Percentiles rank a stretch among this genome's conserved stretches.
Conservation (phyloP, 2,329 filamentous ascomycete genomes). For the Thelonectria rubi region DNA sequence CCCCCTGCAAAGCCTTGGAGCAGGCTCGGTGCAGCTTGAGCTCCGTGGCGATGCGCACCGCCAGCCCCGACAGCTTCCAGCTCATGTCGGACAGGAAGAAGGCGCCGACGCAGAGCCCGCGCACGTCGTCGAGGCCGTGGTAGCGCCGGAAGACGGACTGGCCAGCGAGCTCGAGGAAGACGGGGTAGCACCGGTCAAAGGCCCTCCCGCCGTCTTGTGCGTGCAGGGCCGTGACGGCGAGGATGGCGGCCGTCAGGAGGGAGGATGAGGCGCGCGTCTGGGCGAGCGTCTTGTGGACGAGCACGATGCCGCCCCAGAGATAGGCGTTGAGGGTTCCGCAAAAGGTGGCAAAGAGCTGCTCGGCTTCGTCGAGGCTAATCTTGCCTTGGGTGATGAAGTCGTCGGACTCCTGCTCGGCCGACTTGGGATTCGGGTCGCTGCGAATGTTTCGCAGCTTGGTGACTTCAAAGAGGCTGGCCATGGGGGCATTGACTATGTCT, state of each 20-base stretch:
- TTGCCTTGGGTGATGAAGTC: conserved; percentile 45
- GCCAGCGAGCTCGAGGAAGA: conserved; percentile 66
- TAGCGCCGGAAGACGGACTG: conserved; percentile 64
- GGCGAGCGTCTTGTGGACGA: conserved; percentile 43
- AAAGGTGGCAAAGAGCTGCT: conserved; percentile 43
- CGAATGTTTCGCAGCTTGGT: conserved; percentile 47
- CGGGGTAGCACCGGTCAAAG: conserved; percentile 64
- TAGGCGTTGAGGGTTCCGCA: conserved; percentile 45
- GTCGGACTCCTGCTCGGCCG: conserved; percentile 25
- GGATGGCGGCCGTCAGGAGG: conserved; percentile 44
- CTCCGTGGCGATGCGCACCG: conserved; percentile 66
- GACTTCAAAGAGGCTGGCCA: conserved; percentile 47
- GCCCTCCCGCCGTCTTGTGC: conserved; percentile 51
- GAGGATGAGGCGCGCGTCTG: conserved; percentile 43
- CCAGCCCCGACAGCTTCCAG: conserved; percentile 67
- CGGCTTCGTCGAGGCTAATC: conserved; percentile 40
- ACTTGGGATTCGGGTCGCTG: conserved; percentile 41
- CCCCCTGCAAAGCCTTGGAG: conserved; percentile 52
- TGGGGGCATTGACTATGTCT: conserved; percentile 44
- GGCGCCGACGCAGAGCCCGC: conserved; percentile 68
- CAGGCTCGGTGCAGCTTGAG: conserved; percentile 64
- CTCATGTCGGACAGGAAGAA: conserved; percentile 69
- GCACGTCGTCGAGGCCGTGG: conserved; percentile 65
- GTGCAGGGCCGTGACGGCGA: conserved; percentile 47
- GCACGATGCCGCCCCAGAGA: conserved; percentile 46